phyloP scores from a whole-genome alignment of 2,329 filamentous ascomycete species.

The Lasiodiplodia theobromae region DNA sequence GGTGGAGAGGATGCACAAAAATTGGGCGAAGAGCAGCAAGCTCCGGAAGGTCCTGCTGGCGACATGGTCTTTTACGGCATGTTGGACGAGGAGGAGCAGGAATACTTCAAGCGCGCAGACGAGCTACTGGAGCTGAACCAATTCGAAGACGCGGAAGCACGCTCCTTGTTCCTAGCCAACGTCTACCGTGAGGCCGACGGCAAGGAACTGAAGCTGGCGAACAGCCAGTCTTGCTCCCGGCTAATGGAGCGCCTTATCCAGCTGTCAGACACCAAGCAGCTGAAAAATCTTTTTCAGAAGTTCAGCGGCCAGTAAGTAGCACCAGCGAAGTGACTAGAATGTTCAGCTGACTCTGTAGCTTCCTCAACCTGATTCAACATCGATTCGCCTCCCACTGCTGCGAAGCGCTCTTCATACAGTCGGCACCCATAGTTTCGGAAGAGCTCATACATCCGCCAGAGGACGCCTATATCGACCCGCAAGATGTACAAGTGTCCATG shows the following conservation, averaged over 20 bases:
- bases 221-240: conserved; percentile 92
- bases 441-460: conserved; percentile 66
- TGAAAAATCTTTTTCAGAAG: conserved; percentile 84
- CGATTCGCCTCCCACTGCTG: conserved; percentile 98
- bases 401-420: conserved; percentile 87
- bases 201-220: conserved; percentile 95
- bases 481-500: conserved; percentile 69
- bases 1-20: conserved; percentile 36
- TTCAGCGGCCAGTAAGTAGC: conserved; percentile 75
- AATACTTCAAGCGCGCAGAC: conserved; percentile 91
- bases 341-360: conserved; percentile 54
- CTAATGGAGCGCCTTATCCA: conserved; percentile 91
- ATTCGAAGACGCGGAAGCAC: conserved; percentile 75
- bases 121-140: conserved; percentile 89
- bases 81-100: conserved; percentile 90
- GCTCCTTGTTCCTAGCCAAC: conserved; percentile 68
- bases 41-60: conserved; percentile 42
- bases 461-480: conserved; percentile 52
- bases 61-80: conserved; percentile 90
- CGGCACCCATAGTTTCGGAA: conserved; percentile 77
- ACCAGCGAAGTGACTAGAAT: not conserved
- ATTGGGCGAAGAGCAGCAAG: conserved; percentile 35
- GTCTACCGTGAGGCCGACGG: conserved; percentile 86
- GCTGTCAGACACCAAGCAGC: conserved; percentile 77
- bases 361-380: conserved; percentile 89